phyloP scores from a whole-genome alignment of 2,329 filamentous ascomycete species.

The Coleophoma crateriformis region DNA sequence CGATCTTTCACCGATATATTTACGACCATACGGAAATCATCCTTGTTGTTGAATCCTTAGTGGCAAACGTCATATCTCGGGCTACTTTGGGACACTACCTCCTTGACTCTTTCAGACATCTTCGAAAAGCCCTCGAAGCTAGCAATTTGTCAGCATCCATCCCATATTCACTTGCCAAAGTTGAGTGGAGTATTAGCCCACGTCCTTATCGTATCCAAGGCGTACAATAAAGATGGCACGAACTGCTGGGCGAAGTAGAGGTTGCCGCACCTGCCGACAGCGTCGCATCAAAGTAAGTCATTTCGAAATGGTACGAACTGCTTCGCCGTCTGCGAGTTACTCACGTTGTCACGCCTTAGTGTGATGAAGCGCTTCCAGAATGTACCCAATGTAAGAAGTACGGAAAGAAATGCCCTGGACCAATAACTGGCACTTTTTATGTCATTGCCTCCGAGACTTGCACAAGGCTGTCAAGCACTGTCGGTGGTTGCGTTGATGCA shows the following conservation, averaged over 20 bases:
- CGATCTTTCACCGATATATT: too few relatives aligned
- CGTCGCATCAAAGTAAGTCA: neutral
- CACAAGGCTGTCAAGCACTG: neutral
- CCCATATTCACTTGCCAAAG: neutral
- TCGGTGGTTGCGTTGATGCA: neutral
- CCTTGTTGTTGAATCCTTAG: too few relatives aligned
- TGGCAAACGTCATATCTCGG: too few relatives aligned
- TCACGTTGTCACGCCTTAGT: neutral
- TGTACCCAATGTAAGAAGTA: neutral
- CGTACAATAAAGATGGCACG: neutral
- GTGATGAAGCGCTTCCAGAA: neutral
- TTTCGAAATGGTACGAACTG: neutral
- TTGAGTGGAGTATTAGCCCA: neutral
- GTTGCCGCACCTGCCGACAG: neutral
- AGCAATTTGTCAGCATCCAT: neutral
- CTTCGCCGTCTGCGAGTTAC: neutral
- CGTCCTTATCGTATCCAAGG: neutral
- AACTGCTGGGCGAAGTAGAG: neutral
- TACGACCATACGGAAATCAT: too few relatives aligned
- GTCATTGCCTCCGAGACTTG: neutral
- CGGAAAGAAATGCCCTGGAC: neutral
- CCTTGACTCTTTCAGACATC: too few relatives aligned
- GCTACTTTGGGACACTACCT: too few relatives aligned
- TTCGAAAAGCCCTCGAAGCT: too few relatives aligned
- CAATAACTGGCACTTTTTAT: neutral